These are phyloP conservation scores for Ceratocystiopsis sp. DNA, from an alignment of 2,329 filamentous ascomycete genomes.

Conservation along the genomic window DNA sequence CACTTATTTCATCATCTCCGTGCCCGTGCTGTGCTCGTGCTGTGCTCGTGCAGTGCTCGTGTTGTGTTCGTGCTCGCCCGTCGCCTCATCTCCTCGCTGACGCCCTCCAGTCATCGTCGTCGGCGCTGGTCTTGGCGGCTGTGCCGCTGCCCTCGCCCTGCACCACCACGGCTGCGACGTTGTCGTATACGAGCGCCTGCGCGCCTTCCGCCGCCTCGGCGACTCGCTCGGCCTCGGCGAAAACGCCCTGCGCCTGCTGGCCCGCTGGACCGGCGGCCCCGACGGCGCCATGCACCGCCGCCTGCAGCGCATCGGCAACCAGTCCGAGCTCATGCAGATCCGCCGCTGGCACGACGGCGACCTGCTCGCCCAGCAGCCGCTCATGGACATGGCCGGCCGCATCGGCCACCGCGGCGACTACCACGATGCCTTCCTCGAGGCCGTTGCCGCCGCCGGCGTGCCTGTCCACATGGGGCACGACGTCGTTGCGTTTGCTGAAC, in stretches of 20 bases:
- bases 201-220: slow-evolving; percentile 24
- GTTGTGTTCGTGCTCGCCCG: no score
- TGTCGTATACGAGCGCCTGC: slow-evolving; percentile 26
- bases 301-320: slow-evolving; percentile 27
- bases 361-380: slow-evolving; percentile 26
- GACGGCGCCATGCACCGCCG: slow-evolving; percentile 14
- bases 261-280: slow-evolving; percentile 24
- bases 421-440: slow-evolving; percentile 23
- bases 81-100: no score
- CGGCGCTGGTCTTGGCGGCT: slow-evolving; percentile 31
- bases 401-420: slow-evolving; percentile 28
- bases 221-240: slow-evolving; percentile 28
- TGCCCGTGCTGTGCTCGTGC: no score
- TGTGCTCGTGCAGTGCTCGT: no score
- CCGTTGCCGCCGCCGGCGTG: slow-evolving; percentile 22
- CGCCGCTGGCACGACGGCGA: slow-evolving; percentile 29
- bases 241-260: slow-evolving; percentile 27
- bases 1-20: no score
- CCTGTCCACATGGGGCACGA: slow-evolving; percentile 22
- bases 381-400: slow-evolving; percentile 33
- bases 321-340: slow-evolving; percentile 29
- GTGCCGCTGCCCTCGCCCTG: slow-evolving; percentile 29
- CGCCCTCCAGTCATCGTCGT: slow-evolving; percentile 25
- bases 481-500: slow-evolving; percentile 21
- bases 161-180: slow-evolving; percentile 27